Evolutionary conservation across 495 filamentous ascomycete genomes (phyloP).

Genomic region (Ascobolus immersus): DNA sequence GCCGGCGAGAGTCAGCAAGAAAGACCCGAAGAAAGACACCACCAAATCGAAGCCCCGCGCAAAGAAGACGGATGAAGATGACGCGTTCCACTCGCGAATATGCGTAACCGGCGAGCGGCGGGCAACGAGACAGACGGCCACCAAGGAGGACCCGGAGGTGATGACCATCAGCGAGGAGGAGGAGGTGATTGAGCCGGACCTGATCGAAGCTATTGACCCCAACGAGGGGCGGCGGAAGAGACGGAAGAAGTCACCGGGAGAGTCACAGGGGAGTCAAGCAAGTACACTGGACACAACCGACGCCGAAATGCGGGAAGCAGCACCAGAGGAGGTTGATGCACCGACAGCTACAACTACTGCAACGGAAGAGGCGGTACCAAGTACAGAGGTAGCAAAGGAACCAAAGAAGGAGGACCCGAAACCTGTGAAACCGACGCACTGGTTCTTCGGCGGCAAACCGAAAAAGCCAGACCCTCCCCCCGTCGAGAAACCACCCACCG

Average conservation of each 20-base stretch:
- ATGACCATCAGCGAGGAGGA: too few species aligned
- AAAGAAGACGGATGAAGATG: slow-evolving; percentile 1
- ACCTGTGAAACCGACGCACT: slow-evolving; percentile 16
- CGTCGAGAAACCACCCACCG: too few species aligned
- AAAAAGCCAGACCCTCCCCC: too few species aligned
- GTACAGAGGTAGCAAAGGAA: slow-evolving; percentile 8
- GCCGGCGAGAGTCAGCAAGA: too few species aligned
- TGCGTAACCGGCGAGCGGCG: too few species aligned
- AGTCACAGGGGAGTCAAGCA: neutral
- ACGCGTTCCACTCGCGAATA: too few species aligned
- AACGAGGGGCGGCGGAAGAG: slow-evolving; percentile 25
- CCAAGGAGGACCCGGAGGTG: neutral
- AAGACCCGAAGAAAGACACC: neutral
- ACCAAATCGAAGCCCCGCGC: neutral
- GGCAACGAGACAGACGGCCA: too few species aligned
- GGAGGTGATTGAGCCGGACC: too few species aligned
- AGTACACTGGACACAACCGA: slow-evolving; percentile 1
- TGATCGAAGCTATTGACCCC: too few species aligned
- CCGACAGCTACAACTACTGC: slow-evolving; percentile 3
- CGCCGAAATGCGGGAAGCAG: slow-evolving; percentile 3
- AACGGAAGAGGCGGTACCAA: neutral
- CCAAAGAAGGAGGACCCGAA: neutral
- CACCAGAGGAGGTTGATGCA: slow-evolving; percentile 9
- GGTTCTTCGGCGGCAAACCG: too few species aligned
- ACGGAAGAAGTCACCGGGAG: slow-evolving; percentile 20